phyloP scores from a whole-genome alignment of 2,329 filamentous ascomycete genomes.

The Talaromyces sp. region DNA sequence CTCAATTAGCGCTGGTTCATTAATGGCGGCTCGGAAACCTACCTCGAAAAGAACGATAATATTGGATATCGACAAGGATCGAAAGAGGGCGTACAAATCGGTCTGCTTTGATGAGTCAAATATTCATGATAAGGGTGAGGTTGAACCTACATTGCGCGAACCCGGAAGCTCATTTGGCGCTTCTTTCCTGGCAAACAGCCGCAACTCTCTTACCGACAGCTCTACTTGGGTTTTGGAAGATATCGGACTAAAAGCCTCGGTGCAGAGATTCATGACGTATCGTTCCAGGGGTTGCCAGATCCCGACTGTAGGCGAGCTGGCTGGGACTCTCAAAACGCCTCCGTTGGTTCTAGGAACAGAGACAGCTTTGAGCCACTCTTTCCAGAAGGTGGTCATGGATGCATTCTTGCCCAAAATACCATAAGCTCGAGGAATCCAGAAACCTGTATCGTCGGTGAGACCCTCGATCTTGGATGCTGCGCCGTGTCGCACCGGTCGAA shows the following conservation, averaged over 20 bases:
- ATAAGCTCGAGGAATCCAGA: constrained; percentile 93
- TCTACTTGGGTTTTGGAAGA: constrained; percentile 96
- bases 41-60: constrained; percentile 83
- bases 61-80: constrained; percentile 84
- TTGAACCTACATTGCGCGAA: constrained; percentile 61
- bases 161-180: constrained; percentile 90
- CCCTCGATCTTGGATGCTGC: constrained; percentile 97
- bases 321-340: constrained; percentile 73
- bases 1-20: neutral
- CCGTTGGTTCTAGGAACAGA: constrained; percentile 96
- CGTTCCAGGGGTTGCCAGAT: constrained; percentile 95
- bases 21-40: constrained; percentile 11
- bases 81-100: constrained; percentile 89
- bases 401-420: constrained; percentile 84
- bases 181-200: constrained; percentile 89
- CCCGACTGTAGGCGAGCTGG: constrained; percentile 84
- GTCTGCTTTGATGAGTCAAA: constrained; percentile 44
- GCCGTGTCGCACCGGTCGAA: constrained; percentile 86
- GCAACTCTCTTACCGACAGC: constrained; percentile 80
- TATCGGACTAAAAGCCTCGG: constrained; percentile 87
- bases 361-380: constrained; percentile 93
- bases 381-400: constrained; percentile 88
- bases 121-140: too few relatives aligned
- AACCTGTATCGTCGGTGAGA: constrained; percentile 87
- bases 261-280: constrained; percentile 95